Evolutionary conservation across 805 yeast genomes (phyloP).

Genomic region (Starmerella bombi): DNA sequence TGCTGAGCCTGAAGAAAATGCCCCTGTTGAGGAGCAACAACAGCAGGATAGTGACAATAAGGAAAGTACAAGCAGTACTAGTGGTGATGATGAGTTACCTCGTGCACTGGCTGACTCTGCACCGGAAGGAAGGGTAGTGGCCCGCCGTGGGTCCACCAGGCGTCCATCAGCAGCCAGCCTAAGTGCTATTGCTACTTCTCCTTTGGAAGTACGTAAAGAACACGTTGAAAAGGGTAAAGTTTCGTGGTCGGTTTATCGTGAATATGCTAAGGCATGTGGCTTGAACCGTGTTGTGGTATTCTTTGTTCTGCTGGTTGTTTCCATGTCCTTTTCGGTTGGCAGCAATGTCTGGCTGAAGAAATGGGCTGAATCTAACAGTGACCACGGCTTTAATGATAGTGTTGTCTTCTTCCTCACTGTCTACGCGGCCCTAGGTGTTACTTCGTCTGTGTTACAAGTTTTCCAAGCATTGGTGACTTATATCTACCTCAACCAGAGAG

Average conservation of each 20-base stretch:
- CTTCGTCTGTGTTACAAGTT: slow-evolving; percentile 47
- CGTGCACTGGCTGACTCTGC: slow-evolving; percentile 18
- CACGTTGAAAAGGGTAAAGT: slow-evolving; percentile 89
- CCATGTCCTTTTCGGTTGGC: slow-evolving; percentile 48
- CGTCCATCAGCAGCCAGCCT: slow-evolving; percentile 57
- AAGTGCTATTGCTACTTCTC: slow-evolving; percentile 17
- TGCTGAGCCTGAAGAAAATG: not conserved
- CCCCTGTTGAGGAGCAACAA: not conserved
- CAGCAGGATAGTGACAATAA: not conserved
- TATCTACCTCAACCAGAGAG: slow-evolving; percentile 44
- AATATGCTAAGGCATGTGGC: slow-evolving; percentile 82
- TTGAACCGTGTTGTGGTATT: slow-evolving; percentile 48
- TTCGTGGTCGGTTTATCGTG: slow-evolving; percentile 68
- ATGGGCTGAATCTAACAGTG: slow-evolving; percentile 87
- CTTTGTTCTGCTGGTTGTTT: slow-evolving; percentile 40
- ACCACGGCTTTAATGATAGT: slow-evolving; percentile 54
- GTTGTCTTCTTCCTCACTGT: slow-evolving; percentile 59
- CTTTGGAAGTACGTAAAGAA: slow-evolving; percentile 38
- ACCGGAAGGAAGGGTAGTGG: not conserved
- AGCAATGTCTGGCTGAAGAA: slow-evolving; percentile 89
- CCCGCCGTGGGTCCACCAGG: slow-evolving; percentile 29
- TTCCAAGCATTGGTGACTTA: slow-evolving; percentile 43
- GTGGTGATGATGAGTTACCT: slow-evolving; percentile 18
- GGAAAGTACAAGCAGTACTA: not conserved
- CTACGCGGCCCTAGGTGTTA: slow-evolving; percentile 62